Evolutionary conservation across 108 stramenopile species (phyloP), one percentile per base, ranked within the genome.

Genomic region (Bacterosira constricta): DNA sequence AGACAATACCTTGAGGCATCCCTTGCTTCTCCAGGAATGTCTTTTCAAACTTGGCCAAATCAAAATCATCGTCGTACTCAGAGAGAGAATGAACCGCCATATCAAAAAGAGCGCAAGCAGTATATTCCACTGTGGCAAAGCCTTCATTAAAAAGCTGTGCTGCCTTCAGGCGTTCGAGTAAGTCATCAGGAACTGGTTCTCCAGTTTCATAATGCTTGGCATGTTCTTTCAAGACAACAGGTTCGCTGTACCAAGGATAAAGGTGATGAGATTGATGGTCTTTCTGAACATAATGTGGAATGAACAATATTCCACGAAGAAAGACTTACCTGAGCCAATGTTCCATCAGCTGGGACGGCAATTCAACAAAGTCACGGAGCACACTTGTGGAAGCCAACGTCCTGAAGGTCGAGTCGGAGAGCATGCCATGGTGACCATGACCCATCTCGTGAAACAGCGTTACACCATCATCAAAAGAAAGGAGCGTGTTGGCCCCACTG

Each of bases 341-440:
- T 58, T 92, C 91, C 88, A 89, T 89, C 15, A 92, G 75, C 71
- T 92, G 91, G 3, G 88, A 87, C 1, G 88, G 91, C 0, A 92
- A 59, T 34, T 92, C 88, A 0, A 89, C 91, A 79, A 92, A 92
- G 47, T 92, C 88, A 12, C 73, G 77, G 13, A 89, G 62, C 10
- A 92, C 91, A 61, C 75, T 87, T 6, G 91, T 92, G 23, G 84
- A 85, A 20, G 88, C 82, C 23, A 92, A 54, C n/a, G 76, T 76
- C 17, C 78, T 73, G 63, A 86, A 92, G n/a, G 85, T 85, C 13
- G 83, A 81, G 63, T 89, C 84, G 6, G 72, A 75, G 5, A 92
- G 44, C 88, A 89, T 92, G 15, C 88, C 91, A 47, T 89, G 91
- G 61, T 88, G 88, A 3, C 79, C 88, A 39, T 92, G 91, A 18